Base-by-base conservation (phyloP, 306 rosid species). In the Quercus mongolica region DNA sequence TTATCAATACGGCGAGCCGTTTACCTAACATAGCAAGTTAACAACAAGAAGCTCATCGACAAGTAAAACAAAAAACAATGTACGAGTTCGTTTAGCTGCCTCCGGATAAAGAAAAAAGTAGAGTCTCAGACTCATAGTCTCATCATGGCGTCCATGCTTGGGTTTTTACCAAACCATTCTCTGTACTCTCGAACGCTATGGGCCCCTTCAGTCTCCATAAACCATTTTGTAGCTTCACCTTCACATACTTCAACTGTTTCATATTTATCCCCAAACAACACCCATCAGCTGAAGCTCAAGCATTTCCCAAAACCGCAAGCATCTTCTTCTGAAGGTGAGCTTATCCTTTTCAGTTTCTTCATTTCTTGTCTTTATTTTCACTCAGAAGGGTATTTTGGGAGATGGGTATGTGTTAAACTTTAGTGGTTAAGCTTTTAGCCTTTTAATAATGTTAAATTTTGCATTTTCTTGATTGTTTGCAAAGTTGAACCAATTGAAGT, bases 241-340 rank as follows among this genome's bases (percentile, higher is more conserved):
- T 70, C 88, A 30, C 65, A 38, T 10, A 26, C 78, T 61, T 57
- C 89, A 21, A 3, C 64, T 1, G 31, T 81, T 2, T 77, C 79
- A 64, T 84, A 74, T 68, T 78, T 77, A 14, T 80, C 81, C 46
- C 33, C 72, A 5, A 79, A 63, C 54, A 82, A 21, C 73, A 69
- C 64, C 58, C 69, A 55, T 57, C 82, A 80, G 63, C 85, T 83
- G 12, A 91, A 91, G 79, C 86, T 82, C 86, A 83, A 83, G 5
- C 77, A 13, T 77, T 51, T 65, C 31, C 80, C 0, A 0, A 84
- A 77, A 87, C 88, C 89, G 6, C 46, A 35, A 64, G 70, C 70
- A 17, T 64, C 70, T 31, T 87, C 95, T 62, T 80, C 94, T 71
- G 85, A 91, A 90, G 95, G 99, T 90, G 9, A 21, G 64, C 11